Base-by-base conservation (phyloP, 345 rosid species). In the Citrus trifoliata region DNA sequence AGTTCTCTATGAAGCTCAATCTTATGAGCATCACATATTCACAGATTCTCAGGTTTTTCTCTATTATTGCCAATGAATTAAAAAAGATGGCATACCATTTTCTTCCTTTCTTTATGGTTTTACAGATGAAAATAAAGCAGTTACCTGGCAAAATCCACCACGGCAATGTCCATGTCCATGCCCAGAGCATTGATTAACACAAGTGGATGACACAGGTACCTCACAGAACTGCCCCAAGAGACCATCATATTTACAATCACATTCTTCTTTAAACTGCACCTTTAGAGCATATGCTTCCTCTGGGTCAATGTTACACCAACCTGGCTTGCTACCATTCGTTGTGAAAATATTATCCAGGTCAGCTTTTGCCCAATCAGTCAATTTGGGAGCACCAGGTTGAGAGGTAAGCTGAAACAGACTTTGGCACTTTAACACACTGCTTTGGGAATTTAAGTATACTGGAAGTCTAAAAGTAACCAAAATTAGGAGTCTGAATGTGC, bases 231-330 rank as follows among this genome's bases (percentile, higher is more conserved):
- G 84, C 64, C 99, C 99, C 89, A 76, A 90, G 16, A 91, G 89
- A 80, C 97, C 78, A 77, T 96, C 99, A 82, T 96, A 96, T 80
- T 96, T 96, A 82, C 99, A 96, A 86, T 96, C 93, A 79, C 99
- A 96, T 71, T 92, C 94, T 87, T 89, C 89, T 87, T 96, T 96
- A 76, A 87, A 85, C 53, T 83, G 69, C 83, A 89, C 90, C 76
- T 82, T 89, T 25, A 58, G 73, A 70, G 89, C 88, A 88, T 94
- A 89, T 73, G 88, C 99, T 25, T 92, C 97, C 19, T 55, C 82
- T 6, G 99, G 98, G 77, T 94, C 97, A 66, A 94, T 97, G 80
- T 96, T 94, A 79, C 99, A 95, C 98, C 99, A 95, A 71, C 99
- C 98, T 58, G 84, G 83, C 87, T 86, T 89, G 87, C 97, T 96